phyloP scores from a whole-genome alignment of 768 basidiomycete species.

The Crassisporium funariophilum region DNA sequence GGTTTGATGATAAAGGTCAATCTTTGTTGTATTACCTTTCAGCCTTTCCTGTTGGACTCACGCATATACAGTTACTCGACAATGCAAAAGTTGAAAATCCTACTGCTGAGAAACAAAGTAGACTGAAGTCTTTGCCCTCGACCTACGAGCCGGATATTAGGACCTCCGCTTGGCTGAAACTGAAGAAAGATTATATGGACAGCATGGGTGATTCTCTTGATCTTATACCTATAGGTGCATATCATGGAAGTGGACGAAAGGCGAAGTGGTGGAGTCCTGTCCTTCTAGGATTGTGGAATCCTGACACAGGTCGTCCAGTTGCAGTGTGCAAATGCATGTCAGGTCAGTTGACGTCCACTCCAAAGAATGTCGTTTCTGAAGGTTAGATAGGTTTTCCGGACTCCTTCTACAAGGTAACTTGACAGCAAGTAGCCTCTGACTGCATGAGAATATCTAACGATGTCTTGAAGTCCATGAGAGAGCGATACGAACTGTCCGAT shows the following conservation, averaged over 20 bases:
- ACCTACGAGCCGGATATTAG: constrained; percentile 92
- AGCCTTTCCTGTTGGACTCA: not conserved
- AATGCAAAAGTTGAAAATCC: constrained; percentile 41
- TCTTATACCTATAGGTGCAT: constrained; percentile 75
- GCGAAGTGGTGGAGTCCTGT: constrained; percentile 93
- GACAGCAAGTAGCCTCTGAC: not conserved
- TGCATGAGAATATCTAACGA: constrained; percentile 2
- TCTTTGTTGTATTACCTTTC: not conserved
- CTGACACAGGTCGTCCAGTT: constrained; percentile 58
- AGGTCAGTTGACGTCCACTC: constrained; percentile 41
- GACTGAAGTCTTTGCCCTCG: constrained; percentile 73
- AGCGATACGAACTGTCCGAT: constrained; percentile 55
- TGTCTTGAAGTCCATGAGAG: constrained; percentile 53
- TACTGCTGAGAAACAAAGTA: constrained; percentile 32
- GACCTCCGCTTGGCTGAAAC: constrained; percentile 85
- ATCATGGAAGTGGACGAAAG: constrained; percentile 91
- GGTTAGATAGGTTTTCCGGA: constrained; percentile 78
- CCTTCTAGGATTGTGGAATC: constrained; percentile 76
- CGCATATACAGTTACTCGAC: constrained; percentile 60
- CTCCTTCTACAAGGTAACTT: constrained; percentile 65
- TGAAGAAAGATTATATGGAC: constrained; percentile 90
- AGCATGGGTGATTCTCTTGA: constrained; percentile 78
- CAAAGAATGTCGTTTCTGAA: constrained; percentile 1
- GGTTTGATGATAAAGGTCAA: constrained; percentile 92
- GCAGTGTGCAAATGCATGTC: constrained; percentile 93